These are phyloP conservation scores for Gomphus sp. DNA, from an alignment of 1,284 basidiomycete species.

Conservation along the genomic window DNA sequence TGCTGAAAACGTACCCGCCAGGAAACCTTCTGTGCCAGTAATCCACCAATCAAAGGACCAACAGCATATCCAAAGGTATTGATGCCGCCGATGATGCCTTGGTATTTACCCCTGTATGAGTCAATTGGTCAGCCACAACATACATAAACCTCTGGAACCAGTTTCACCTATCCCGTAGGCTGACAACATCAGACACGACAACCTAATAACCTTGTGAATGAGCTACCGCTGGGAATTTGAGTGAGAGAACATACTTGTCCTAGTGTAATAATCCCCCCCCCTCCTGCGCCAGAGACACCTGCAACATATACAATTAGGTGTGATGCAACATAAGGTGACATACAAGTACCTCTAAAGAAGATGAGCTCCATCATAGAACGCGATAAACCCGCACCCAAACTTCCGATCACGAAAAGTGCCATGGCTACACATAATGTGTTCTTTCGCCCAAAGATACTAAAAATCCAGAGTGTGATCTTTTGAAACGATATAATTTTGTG, in stretches of 20 bases:
- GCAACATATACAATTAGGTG: not conserved
- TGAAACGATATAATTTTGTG: not conserved
- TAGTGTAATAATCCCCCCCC: slow-evolving; percentile 58
- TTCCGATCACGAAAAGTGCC: slow-evolving; percentile 53
- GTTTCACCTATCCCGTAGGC: slow-evolving; percentile 44
- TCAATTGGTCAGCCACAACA: not conserved
- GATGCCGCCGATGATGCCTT: slow-evolving; percentile 50
- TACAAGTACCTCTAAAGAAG: slow-evolving; percentile 43
- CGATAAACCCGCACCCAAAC: slow-evolving; percentile 49
- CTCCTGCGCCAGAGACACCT: slow-evolving; percentile 53
- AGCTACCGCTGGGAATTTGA: not conserved
- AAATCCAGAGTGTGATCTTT: slow-evolving; percentile 39
- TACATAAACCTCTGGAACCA: not conserved
- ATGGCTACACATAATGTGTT: slow-evolving; percentile 49
- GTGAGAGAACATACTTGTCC: slow-evolving; percentile 31
- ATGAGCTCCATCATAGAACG: slow-evolving; percentile 63
- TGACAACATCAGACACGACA: slow-evolving; percentile 56
- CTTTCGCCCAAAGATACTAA: slow-evolving; percentile 76
- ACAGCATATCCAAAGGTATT: slow-evolving; percentile 41
- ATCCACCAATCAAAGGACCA: slow-evolving; percentile 53
- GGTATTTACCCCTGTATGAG: slow-evolving; percentile 46
- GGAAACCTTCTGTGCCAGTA: slow-evolving; percentile 41
- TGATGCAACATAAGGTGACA: not conserved
- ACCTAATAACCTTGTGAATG: slow-evolving; percentile 18
- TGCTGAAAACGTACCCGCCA: slow-evolving; percentile 45